Evolutionary conservation across 23 red algal genomes (phyloP), one percentile per base, ranked within the genome.

Genomic region (Gracilariopsis chorda): DNA sequence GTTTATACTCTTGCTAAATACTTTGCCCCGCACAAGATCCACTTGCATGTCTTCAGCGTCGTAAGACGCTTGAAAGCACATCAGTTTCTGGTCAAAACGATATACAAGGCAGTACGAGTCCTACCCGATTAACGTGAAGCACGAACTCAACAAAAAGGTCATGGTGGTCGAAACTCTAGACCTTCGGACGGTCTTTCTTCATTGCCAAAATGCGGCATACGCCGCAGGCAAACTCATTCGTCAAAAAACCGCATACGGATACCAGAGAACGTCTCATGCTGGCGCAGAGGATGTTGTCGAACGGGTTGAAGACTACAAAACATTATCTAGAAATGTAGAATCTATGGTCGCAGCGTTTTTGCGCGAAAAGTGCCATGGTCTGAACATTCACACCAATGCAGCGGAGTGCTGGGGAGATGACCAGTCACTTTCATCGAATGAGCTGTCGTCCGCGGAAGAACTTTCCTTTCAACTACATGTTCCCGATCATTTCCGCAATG

Each of bases 181-280:
- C 8, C 23, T 35, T 27, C 16, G 39, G 3, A 37, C 36, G 67
- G 39, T 73, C 8, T 35, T 73, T 36, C 16, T 13, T 46, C 12
- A 73, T 7, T 47, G 39, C 67, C 67, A 73, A 42, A 73, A 73
- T 46, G 67, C 17, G 40, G 67, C 39, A n/a, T 46, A 73, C 67
- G 40, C 67, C 20, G 67, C 67, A 28, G 67, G 39, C 6, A 44
- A 73, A 73, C 19, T 47, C 29, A n/a, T 24, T 23, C 40, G 67
- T 24, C 39, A 73, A n/a, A 14, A 46, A 7, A 23, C 17, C 5
- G 33, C 35, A 70, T 2, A 8, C 0, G 28, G 67, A 16, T 20
- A 44, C 6, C 40, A 44, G 19, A 46, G 47, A 23, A n/a, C n/a
- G n/a, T n/a, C n/a, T n/a, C n/a, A n/a, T n/a, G 36, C 9, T 46